Conservation (phyloP, 805 yeast genomes). For the Pichia pseudocactophila region DNA sequence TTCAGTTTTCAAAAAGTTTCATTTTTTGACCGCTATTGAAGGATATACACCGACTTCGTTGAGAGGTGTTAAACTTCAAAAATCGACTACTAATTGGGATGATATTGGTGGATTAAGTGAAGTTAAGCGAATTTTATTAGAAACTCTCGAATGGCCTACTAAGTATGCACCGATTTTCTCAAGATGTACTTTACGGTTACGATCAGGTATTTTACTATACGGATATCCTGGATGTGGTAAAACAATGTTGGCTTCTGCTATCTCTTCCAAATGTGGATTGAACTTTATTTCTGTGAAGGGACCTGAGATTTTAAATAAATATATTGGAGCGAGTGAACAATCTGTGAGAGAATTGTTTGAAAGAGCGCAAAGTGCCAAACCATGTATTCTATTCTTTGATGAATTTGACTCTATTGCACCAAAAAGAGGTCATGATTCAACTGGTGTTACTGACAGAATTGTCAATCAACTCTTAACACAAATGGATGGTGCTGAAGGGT, state of each 20-base stretch:
- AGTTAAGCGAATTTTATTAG: slow-evolving; percentile 68
- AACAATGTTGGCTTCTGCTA: slow-evolving; percentile 85
- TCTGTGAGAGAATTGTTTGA: slow-evolving; percentile 89
- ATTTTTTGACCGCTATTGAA: slow-evolving; percentile 49
- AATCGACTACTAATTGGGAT: slow-evolving; percentile 66
- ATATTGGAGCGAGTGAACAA: slow-evolving; percentile 96
- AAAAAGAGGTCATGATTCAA: slow-evolving; percentile 94
- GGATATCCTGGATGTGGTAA: slow-evolving; percentile 99
- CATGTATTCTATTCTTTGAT: slow-evolving; percentile 87
- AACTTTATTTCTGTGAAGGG: slow-evolving; percentile 92
- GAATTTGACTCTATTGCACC: slow-evolving; percentile 98
- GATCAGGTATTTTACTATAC: slow-evolving; percentile 84
- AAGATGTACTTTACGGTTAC: slow-evolving; percentile 72
- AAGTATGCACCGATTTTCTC: slow-evolving; percentile 93
- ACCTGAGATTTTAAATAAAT: slow-evolving; percentile 89
- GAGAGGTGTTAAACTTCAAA: slow-evolving; percentile 80
- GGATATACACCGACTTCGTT: slow-evolving; percentile 74
- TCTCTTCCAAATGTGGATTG: slow-evolving; percentile 87
- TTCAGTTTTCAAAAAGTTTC: slow-evolving; percentile 17
- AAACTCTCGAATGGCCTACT: slow-evolving; percentile 96
- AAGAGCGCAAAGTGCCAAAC: slow-evolving; percentile 89
- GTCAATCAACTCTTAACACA: slow-evolving; percentile 95
- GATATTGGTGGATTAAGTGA: slow-evolving; percentile 83
- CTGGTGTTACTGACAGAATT: slow-evolving; percentile 96
- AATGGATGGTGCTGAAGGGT: slow-evolving; percentile 98